Evolutionary conservation across 148 eudicot species (phyloP), one percentile per base, ranked within the genome.

Genomic region (Polygonum aviculare): DNA sequence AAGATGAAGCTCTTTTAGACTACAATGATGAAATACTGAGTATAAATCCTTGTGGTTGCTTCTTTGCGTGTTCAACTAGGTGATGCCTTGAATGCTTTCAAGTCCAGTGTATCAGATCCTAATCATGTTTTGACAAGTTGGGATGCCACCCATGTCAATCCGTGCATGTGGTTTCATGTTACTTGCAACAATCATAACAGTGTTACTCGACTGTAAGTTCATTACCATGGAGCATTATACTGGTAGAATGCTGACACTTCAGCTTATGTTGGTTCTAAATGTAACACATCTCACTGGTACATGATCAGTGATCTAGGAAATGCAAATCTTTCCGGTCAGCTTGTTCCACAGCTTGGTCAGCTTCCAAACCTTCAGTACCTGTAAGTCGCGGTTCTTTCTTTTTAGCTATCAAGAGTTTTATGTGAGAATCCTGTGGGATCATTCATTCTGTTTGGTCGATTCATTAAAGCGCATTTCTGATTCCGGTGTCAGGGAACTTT

Each of bases 241-340:
- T 67, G 21, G 4, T 31, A 67, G 10, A 44, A 10, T 44, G 47
- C 1, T 44, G 47, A 44, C 9, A 44, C 18, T 7, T 33, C 10
- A 31, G 19, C 67, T 11, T 26, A 67, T 67, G 12, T 67, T 22
- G 39, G 12, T 9, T 67, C 40, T 38, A 31, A 15, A 14, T 19
- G 3, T 31, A 7, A 31, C 41, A 31, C n/a, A 31, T 2, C 41
- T 22, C 54, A 76, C 26, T 67, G 19, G 22, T 54, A 9, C 33
- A 16, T 67, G 71, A 16, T 38, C 71, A 67, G 39, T 16, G 96
- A 89, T 82, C 96, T 93, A 74, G 91, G 90, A 59, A 88, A 84
- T 79, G 91, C 91, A 33, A 85, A 67, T 67, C 41, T 67, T 11
- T 67, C 71, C 33, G 71, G 71, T 38, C 38, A 67, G 41, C 71